These are phyloP conservation scores for Xylaria sp. DNA, from an alignment of 2,329 filamentous ascomycete genomes.

Conservation along the genomic window DNA sequence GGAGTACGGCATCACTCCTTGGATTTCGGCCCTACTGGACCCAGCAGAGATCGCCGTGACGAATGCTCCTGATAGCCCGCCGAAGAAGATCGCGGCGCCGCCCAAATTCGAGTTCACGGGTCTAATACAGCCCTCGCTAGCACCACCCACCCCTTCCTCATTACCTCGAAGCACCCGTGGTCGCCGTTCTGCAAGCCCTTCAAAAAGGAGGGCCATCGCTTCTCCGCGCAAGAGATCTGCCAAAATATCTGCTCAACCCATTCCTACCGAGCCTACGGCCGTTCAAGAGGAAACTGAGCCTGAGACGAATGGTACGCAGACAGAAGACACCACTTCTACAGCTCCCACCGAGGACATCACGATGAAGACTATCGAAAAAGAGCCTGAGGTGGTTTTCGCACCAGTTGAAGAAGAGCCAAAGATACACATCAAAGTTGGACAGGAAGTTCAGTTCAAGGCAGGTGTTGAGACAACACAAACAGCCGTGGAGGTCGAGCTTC, in stretches of 20 bases:
- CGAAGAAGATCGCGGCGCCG: conserved; percentile 79
- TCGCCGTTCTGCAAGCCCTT: conserved; percentile 63
- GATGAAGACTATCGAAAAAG: conserved; percentile 57
- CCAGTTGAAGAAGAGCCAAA: conserved; percentile 62
- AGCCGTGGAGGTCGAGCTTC: conserved; percentile 77
- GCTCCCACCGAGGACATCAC: conserved; percentile 45
- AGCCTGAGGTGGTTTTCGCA: conserved; percentile 55
- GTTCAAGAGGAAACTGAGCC: conserved; percentile 41
- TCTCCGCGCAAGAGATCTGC: conserved; percentile 62
- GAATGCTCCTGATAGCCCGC: conserved; percentile 65
- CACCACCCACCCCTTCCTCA: conserved; percentile 56
- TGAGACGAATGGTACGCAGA: conserved; percentile 47
- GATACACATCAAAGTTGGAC: conserved; percentile 73
- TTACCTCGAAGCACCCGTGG: conserved; percentile 54
- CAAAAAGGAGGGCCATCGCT: conserved; percentile 58
- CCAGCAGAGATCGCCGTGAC: conserved; percentile 73
- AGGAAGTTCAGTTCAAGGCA: conserved; percentile 54
- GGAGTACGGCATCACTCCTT: conserved; percentile 84
- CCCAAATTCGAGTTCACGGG: conserved; percentile 72
- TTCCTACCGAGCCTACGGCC: conserved; percentile 44
- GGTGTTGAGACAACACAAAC: conserved; percentile 73
- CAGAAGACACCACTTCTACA: conserved; percentile 55
- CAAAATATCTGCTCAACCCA: conserved; percentile 49
- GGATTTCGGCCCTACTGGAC: conserved; percentile 93
- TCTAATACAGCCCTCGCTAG: conserved; percentile 49